Percentiles rank a stretch among this genome's conserved stretches.
Evolutionary conservation across 495 filamentous ascomycete species (phyloP).

Genomic region (Bryoglossum gracile): DNA sequence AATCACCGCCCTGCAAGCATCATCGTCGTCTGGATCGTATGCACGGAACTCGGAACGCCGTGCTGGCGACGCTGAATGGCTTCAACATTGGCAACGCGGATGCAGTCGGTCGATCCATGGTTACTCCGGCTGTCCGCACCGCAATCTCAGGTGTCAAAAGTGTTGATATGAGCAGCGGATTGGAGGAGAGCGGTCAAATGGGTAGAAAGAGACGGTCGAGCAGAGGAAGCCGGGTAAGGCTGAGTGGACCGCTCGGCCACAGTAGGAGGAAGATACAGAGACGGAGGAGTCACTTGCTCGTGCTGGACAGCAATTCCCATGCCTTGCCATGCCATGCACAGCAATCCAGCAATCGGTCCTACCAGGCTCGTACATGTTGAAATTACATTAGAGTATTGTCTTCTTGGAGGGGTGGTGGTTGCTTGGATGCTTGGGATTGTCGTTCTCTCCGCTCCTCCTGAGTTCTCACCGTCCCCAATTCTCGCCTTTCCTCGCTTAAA

Average conservation of each 20-base stretch:
- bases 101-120: not conserved
- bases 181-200: not conserved
- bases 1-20: no score
- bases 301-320: not conserved
- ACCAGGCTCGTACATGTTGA: not conserved
- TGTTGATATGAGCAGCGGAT: not conserved
- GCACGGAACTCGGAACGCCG: not conserved
- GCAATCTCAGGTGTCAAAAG: not conserved
- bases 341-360: constrained; percentile 6
- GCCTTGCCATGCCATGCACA: not conserved
- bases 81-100: not conserved
- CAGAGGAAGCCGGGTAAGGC: not conserved
- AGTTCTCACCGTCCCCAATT: constrained; percentile 14
- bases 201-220: not conserved
- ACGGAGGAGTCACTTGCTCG: no score
- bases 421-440: not conserved
- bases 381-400: not conserved
- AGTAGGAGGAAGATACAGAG: not conserved
- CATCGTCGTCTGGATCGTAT: not conserved
- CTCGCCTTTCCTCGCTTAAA: constrained; percentile 2
- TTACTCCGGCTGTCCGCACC: no score
- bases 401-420: not conserved
- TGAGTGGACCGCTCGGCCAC: not conserved
- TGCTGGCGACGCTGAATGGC: not conserved
- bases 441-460: constrained; percentile 1